Conservation (phyloP, 2,329 filamentous ascomycete species). For the Colletotrichum aenigma region DNA sequence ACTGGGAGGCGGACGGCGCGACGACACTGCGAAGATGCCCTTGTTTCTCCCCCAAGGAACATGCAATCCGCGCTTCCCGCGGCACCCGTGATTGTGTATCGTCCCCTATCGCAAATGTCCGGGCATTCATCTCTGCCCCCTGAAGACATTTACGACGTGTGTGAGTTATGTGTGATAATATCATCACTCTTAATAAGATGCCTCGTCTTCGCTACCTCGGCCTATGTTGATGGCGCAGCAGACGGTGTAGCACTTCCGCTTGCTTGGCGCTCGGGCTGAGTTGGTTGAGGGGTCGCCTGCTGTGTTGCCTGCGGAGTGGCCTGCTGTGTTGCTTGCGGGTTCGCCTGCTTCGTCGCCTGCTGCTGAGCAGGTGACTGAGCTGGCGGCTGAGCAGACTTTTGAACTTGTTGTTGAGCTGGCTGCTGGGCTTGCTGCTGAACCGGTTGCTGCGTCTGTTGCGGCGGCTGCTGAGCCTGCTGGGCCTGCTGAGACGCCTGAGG, state of each 20-base stretch:
- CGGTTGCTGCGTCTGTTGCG: constrained; percentile 30
- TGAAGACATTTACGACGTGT: neutral
- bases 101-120: neutral
- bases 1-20: constrained; percentile 4
- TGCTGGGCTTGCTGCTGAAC: constrained; percentile 32
- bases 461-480: constrained; percentile 26
- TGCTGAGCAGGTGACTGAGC: constrained; percentile 5
- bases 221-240: constrained; percentile 7
- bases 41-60: neutral
- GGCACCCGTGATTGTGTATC: neutral
- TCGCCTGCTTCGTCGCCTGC: constrained; percentile 32
- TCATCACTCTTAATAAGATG: neutral
- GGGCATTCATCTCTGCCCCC: neutral
- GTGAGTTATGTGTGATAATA: neutral
- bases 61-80: neutral
- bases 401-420: constrained; percentile 28
- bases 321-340: constrained; percentile 15
- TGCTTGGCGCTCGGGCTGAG: constrained; percentile 32
- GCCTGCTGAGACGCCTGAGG: constrained; percentile 28
- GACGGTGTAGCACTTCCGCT: constrained; percentile 46
- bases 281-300: constrained; percentile 19
- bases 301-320: constrained; percentile 23
- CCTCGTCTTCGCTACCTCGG: neutral
- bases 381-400: constrained; percentile 30
- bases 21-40: constrained; percentile 3